phyloP scores from a whole-genome alignment of 495 filamentous ascomycete genomes.

The Hypoxylon perforatum region DNA sequence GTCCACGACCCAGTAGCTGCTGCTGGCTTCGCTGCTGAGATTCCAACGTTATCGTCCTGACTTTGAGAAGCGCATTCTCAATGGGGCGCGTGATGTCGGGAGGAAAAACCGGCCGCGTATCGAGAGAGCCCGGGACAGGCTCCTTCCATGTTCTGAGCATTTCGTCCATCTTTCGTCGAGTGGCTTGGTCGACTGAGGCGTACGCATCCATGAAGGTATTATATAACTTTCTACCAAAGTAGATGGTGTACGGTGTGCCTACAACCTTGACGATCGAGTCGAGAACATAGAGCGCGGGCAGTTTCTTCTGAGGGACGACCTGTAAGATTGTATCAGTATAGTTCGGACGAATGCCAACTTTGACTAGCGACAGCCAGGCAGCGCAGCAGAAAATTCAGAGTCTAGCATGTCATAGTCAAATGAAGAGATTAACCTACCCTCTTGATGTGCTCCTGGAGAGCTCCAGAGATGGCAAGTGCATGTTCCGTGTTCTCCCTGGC shows the following conservation, averaged over 20 bases:
- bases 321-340: slow-evolving; percentile 55
- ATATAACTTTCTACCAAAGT: slow-evolving; percentile 90
- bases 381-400: slow-evolving; percentile 16
- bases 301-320: slow-evolving; percentile 85
- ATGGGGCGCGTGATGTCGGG: slow-evolving; percentile 85
- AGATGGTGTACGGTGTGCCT: slow-evolving; percentile 94
- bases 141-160: slow-evolving; percentile 99
- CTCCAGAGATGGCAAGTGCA: slow-evolving; percentile 88
- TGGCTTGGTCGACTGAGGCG: slow-evolving; percentile 79
- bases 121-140: slow-evolving; percentile 89
- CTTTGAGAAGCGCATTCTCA: slow-evolving; percentile 92
- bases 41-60: slow-evolving; percentile 78
- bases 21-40: slow-evolving; percentile 75
- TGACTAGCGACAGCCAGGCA: neutral
- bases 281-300: slow-evolving; percentile 96
- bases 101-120: slow-evolving; percentile 88
- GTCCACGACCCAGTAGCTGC: slow-evolving; percentile 68
- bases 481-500: slow-evolving; percentile 96
- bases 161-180: slow-evolving; percentile 91
- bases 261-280: slow-evolving; percentile 99
- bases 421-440: slow-evolving; percentile 71
- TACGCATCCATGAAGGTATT: slow-evolving; percentile 97
- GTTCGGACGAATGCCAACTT: neutral
- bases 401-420: slow-evolving; percentile 3
- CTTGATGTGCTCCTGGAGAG: slow-evolving; percentile 90